Conservation (phyloP, 352 stramenopile genomes). For the Plasmopara viticola region DNA sequence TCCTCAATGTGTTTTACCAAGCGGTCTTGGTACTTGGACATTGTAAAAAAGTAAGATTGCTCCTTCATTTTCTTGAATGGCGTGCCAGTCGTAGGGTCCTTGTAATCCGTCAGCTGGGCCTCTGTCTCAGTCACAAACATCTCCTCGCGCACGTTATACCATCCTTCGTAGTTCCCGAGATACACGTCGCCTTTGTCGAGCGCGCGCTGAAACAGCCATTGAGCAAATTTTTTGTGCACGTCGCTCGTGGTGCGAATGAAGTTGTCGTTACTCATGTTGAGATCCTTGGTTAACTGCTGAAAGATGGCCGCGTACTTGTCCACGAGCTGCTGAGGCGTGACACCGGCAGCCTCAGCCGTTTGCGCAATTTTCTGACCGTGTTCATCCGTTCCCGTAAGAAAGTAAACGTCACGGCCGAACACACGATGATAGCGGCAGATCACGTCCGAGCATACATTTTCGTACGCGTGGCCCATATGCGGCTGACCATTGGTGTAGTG, state of each 20-base stretch:
- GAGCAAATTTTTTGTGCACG: slow-evolving; percentile 92
- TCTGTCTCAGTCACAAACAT: slow-evolving; percentile 98
- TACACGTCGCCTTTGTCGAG: slow-evolving; percentile 94
- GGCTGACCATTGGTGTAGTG: slow-evolving; percentile 97
- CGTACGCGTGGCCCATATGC: slow-evolving; percentile 99
- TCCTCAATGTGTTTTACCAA: slow-evolving; percentile 94
- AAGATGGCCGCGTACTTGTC: slow-evolving; percentile 91
- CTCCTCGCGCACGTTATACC: slow-evolving; percentile 99
- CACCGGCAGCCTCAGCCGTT: slow-evolving; percentile 88
- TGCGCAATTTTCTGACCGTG: slow-evolving; percentile 99
- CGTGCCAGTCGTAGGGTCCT: slow-evolving; percentile 89
- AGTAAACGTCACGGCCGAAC: slow-evolving; percentile 80
- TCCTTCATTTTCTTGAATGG: slow-evolving; percentile 97
- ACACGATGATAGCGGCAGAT: slow-evolving; percentile 92
- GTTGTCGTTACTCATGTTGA: slow-evolving; percentile 83
- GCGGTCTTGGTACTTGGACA: slow-evolving; percentile 95
- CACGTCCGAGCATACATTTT: slow-evolving; percentile 96
- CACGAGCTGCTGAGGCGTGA: slow-evolving; percentile 93
- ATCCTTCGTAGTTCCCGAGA: slow-evolving; percentile 95
- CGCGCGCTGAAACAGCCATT: slow-evolving; percentile 92
- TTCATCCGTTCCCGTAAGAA: slow-evolving; percentile 93
- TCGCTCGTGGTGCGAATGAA: slow-evolving; percentile 96
- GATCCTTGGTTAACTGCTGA: slow-evolving; percentile 77
- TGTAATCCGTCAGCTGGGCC: slow-evolving; percentile 92
- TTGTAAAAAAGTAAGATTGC: slow-evolving; percentile 99